These are phyloP conservation scores for Canariomyces notabilis DNA, from an alignment of 2,329 filamentous ascomycete genomes.

Conservation along the genomic window DNA sequence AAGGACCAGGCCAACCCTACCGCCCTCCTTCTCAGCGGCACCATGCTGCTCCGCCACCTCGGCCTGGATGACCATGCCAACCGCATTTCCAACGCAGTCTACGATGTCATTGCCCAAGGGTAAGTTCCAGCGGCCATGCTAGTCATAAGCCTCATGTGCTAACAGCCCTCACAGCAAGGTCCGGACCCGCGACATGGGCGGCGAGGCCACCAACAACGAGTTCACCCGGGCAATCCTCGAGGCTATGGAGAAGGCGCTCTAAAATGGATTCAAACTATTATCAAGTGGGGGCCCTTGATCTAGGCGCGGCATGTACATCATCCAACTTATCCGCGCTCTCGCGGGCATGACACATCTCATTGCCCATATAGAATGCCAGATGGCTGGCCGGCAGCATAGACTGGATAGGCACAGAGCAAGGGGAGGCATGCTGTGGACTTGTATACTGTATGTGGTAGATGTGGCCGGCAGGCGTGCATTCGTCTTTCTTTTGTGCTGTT, in stretches of 20 bases:
- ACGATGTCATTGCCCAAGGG: slow-evolving; percentile 80
- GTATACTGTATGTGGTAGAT: slow-evolving; percentile 11
- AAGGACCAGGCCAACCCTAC: slow-evolving; percentile 99
- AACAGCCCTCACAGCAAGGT: slow-evolving; percentile 58
- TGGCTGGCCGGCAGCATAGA: slow-evolving; percentile 10
- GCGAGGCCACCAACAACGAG: slow-evolving; percentile 80
- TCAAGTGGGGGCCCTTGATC: slow-evolving; percentile 1
- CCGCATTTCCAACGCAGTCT: slow-evolving; percentile 85
- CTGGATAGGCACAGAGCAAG: slow-evolving; percentile 4
- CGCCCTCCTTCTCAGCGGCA: slow-evolving; percentile 87
- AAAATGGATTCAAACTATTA: slow-evolving; percentile 11
- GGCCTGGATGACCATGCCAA: slow-evolving; percentile 98
- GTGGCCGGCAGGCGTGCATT: slow-evolving; percentile 3
- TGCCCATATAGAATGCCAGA: slow-evolving; percentile 3
- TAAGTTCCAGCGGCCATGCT: slow-evolving; percentile 40
- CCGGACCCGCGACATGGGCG: slow-evolving; percentile 95
- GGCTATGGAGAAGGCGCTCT: slow-evolving; percentile 73
- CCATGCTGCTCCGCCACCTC: slow-evolving; percentile 96
- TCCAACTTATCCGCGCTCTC: slow-evolving; percentile 2
- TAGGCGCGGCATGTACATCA: slow-evolving; percentile 9
- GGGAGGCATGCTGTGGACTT: neutral
- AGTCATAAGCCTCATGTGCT: slow-evolving; percentile 28
- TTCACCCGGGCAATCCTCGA: slow-evolving; percentile 92
- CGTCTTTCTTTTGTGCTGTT: slow-evolving; percentile 6
- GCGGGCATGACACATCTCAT: neutral